Evolutionary conservation across 768 basidiomycete genomes (phyloP).

Genomic region (Brasilioporus rufonigricans): DNA sequence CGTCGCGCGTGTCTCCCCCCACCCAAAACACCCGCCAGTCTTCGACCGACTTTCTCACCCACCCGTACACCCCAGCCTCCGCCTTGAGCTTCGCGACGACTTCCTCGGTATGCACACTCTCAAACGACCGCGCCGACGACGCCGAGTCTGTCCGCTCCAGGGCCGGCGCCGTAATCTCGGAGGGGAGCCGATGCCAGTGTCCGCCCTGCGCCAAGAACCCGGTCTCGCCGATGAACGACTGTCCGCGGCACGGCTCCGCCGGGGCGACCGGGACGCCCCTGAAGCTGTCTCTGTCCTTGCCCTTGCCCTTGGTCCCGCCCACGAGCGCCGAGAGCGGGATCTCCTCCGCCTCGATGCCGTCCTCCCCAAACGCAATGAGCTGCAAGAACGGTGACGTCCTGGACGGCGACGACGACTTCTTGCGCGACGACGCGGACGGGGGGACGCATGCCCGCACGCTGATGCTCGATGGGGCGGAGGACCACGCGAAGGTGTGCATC

Average conservation of each 20-base stretch:
- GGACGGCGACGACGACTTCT: neutral
- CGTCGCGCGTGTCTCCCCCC: constrained; percentile 49
- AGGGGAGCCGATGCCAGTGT: constrained; percentile 40
- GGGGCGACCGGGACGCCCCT: constrained; percentile 30
- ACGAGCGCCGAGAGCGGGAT: constrained; percentile 50
- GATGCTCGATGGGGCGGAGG: constrained; percentile 53
- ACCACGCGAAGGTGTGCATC: constrained; percentile 57
- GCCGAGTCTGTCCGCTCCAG: constrained; percentile 46
- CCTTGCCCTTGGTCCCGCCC: constrained; percentile 13
- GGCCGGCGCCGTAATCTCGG: constrained; percentile 24
- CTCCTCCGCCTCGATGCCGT: constrained; percentile 76
- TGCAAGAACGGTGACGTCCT: constrained; percentile 53
- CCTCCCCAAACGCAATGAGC: constrained; percentile 63
- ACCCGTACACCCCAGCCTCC: constrained; percentile 73
- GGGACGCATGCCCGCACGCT: constrained; percentile 48
- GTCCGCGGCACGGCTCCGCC: constrained; percentile 48
- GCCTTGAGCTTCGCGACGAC: constrained; percentile 42
- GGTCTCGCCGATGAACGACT: constrained; percentile 63
- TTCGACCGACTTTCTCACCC: constrained; percentile 68
- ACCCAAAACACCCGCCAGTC: constrained; percentile 87
- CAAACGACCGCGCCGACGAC: constrained; percentile 44
- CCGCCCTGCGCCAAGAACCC: constrained; percentile 47
- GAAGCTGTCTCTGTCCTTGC: constrained; percentile 13
- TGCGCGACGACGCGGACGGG: constrained; percentile 12
- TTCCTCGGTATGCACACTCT: constrained; percentile 55